phyloP scores from a whole-genome alignment of 73 alveolate genomes.

The Stentor coeruleus region DNA sequence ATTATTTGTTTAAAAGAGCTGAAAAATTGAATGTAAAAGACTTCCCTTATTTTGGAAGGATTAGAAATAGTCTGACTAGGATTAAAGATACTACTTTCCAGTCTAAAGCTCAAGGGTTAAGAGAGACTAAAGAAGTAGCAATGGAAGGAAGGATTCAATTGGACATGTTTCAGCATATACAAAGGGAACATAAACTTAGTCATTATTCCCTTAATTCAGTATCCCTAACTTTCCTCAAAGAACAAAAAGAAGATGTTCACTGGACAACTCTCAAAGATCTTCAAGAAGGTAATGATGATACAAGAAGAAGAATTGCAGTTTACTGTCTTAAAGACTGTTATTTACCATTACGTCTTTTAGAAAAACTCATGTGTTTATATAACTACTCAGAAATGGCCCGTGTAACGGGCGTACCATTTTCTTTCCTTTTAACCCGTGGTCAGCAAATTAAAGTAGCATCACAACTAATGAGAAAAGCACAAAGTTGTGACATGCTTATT shows the following conservation, averaged over 20 bases:
- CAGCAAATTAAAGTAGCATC: slow-evolving; percentile 95
- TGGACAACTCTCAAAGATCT: slow-evolving; percentile 66
- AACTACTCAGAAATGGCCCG: slow-evolving; percentile 98
- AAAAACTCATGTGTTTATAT: slow-evolving; percentile 87
- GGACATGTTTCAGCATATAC: slow-evolving; percentile 96
- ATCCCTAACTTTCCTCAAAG: slow-evolving; percentile 93
- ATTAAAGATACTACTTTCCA: slow-evolving; percentile 83
- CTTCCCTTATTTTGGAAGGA: slow-evolving; percentile 81
- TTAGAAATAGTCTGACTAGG: slow-evolving; percentile 49
- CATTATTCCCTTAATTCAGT: slow-evolving; percentile 97
- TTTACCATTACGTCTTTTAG: slow-evolving; percentile 90
- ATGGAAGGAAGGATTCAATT: slow-evolving; percentile 94
- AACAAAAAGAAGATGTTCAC: slow-evolving; percentile 99
- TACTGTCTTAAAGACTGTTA: slow-evolving; percentile 95
- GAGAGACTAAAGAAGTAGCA: slow-evolving; percentile 94
- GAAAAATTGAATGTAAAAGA: slow-evolving; percentile 57
- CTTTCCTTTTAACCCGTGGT: slow-evolving; percentile 94
- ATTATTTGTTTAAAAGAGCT: slow-evolving; percentile 91
- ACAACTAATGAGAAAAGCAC: slow-evolving; percentile 85
- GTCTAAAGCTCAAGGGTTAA: slow-evolving; percentile 92
- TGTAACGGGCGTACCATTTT: slow-evolving; percentile 98
- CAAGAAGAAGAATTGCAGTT: slow-evolving; percentile 96
- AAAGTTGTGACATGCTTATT: slow-evolving; percentile 72
- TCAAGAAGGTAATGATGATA: slow-evolving; percentile 63
- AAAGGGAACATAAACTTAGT: slow-evolving; percentile 97